phyloP scores from a whole-genome alignment of 331 rosid genomes.

The Dryas integrifolia region DNA sequence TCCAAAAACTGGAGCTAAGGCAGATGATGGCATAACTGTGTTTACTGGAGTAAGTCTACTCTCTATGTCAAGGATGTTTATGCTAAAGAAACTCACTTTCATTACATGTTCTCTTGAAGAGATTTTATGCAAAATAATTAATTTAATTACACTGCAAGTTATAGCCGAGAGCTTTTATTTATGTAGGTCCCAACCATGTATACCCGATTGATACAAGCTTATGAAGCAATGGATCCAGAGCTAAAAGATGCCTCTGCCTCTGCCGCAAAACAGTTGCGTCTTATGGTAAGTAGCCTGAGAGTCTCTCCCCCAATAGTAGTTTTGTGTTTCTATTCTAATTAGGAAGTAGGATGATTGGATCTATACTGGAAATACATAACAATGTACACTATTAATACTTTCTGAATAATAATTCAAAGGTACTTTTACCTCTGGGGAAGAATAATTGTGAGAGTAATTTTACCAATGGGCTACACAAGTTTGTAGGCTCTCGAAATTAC shows the following conservation, averaged over 20 bases:
- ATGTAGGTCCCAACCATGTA: slow-evolving; percentile 92
- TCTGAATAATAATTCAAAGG: neutral
- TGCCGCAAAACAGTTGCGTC: slow-evolving; percentile 85
- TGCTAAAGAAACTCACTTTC: neutral
- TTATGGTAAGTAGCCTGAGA: slow-evolving; percentile 61
- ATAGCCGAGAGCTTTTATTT: slow-evolving; percentile 18
- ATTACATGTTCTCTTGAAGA: no score
- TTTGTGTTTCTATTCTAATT: neutral
- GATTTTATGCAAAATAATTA: neutral
- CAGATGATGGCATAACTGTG: slow-evolving; percentile 58
- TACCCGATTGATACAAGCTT: slow-evolving; percentile 76
- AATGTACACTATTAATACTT: neutral
- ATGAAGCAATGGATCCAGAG: slow-evolving; percentile 71
- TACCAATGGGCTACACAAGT: neutral
- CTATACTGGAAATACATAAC: neutral
- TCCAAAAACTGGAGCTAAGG: slow-evolving; percentile 56
- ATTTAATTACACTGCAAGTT: neutral
- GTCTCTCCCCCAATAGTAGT: neutral
- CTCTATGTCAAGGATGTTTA: slow-evolving; percentile 17
- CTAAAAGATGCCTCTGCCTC: slow-evolving; percentile 62
- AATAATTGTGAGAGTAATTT: neutral
- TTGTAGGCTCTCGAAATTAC: neutral
- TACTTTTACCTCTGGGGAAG: neutral
- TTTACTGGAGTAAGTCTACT: slow-evolving; percentile 83
- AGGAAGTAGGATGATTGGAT: neutral